Base-by-base conservation (phyloP, 2,329 filamentous ascomycete genomes). In the Moelleriella libera region DNA sequence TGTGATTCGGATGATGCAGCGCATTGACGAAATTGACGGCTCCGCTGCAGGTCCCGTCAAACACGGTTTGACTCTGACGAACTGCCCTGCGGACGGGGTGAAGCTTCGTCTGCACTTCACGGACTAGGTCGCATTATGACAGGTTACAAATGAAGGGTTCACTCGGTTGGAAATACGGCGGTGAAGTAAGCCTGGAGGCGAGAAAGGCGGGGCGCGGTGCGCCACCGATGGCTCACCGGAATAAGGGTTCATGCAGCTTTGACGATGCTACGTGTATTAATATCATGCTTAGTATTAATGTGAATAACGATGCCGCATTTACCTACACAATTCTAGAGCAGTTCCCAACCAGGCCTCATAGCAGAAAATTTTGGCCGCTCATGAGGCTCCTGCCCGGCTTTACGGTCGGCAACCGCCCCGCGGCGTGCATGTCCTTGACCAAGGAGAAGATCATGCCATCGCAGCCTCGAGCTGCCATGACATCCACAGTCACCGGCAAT, bases 401-500 rank as follows among this genome's bases (percentile, higher is more conserved):
- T 3, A 69, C 72, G 3, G 66, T 53, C 44, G 62, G 64, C 41
- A 79, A 21, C 3, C 78, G 64, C 0, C 75, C 75, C 12, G 64
- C 68, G 30, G 60, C 60, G 1, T 71, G 65, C 48, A 82, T 50
- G 41, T 75, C 72, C 45, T 69, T 62, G 2, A 76, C 72, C 45
- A 82, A 57, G 42, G 66, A 68, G 41, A 73, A 74, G 30, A 82
- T 54, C 63, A 81, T 66, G 0, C 74, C 73, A 59, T 82, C 79
- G 51, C 79, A 83, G 0, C 78, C 77, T 52, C 70, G 73, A 1
- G 75, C 72, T 0, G 69, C 77, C 60, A 82, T 62, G 21, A 82
- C 62, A 50, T 77, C 68, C 0, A 80, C 69, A 1, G 74, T 71
- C 0, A 82, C 77, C 0, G 78, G 79, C 34, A 81, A 57, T 43